Base-by-base conservation (phyloP, 2,329 filamentous ascomycete species). In the Colletotrichum plurivorum region DNA sequence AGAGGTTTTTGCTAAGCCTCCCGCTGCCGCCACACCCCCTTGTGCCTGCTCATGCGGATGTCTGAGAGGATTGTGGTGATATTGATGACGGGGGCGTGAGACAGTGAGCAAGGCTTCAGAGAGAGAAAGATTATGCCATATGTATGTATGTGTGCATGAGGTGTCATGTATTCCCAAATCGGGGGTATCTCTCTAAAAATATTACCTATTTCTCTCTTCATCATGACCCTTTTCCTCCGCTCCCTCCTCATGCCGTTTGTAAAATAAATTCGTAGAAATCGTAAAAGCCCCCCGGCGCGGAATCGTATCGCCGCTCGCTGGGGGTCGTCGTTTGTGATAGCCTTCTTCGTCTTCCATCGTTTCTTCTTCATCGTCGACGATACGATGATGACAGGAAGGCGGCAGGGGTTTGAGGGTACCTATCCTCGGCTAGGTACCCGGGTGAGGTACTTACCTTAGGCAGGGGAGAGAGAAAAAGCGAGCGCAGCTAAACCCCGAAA, bases 151-250 rank as follows among this genome's bases (percentile, higher is more conserved):
- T 43, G 10, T 58, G 41, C 27, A 12, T 25, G 46, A 25, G 41
- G 18, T 60, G 20, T 62, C 36, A 62, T 54, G 12, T 62, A 62
- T 62, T 62, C 49, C 48, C 49, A 53, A 53, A 61, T 18, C 58
- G n/a, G 59, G 59, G 59, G 59, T 62, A 62, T 62, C 59, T 62
- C 49, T 62, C 59, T 62, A 55, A 39, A 22, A 53, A 18, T 45
- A 46, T 54, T 54, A 53, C 48, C n/a, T 48, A 54, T 43, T 54
- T 22, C 20, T 36, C 56, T 49, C 10, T 10, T 20, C 8, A 27
- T 45, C 57, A 36, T 60, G 8, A 8, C n/a, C 41, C 57, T 36
- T 36, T 25, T 18, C 45, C 10, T 10, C 31, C 27, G 7, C 7
- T 36, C 31, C 31, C 31, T 8, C 31, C 31, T 36, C 31, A 36